Conservation (phyloP, 1,284 basidiomycete species). For the Mycena citricolor region DNA sequence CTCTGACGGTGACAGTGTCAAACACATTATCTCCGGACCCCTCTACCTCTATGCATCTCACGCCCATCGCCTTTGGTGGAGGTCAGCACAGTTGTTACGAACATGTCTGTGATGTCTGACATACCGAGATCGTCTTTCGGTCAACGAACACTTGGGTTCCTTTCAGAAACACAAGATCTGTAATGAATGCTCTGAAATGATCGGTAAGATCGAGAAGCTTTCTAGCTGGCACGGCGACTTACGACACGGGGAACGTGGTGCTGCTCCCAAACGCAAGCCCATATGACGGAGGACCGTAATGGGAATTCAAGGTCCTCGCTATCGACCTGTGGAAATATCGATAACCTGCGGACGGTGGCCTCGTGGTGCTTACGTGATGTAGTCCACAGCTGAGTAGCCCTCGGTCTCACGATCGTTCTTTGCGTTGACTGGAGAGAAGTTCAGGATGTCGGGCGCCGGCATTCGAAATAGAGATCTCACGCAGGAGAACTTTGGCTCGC, state of each 20-base stretch:
- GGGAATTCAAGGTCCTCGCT: conserved; percentile 65
- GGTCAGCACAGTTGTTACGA: conserved; percentile 42
- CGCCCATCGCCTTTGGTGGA: conserved; percentile 54
- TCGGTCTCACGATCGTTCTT: conserved; percentile 90
- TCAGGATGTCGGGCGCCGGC: conserved; percentile 9
- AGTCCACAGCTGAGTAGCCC: conserved; percentile 83
- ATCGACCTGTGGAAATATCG: conserved; percentile 54
- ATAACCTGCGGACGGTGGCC: conserved; percentile 37
- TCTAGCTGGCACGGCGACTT: background rate
- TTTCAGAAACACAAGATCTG: conserved; percentile 80
- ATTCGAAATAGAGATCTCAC: conserved; percentile 45
- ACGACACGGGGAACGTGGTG: conserved; percentile 63
- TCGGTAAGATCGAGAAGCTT: background rate
- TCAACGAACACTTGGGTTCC: conserved; percentile 66
- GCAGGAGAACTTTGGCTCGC: conserved; percentile 79
- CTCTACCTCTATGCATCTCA: conserved; percentile 54
- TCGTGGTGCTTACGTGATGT: conserved; percentile 67
- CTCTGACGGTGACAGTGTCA: conserved; percentile 48
- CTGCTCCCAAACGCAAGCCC: conserved; percentile 46
- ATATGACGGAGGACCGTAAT: conserved; percentile 50
- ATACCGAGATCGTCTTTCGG: conserved; percentile 56
- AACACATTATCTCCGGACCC: conserved; percentile 38
- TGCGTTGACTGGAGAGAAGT: conserved; percentile 68
- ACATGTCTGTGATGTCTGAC: conserved; percentile 29
- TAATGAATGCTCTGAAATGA: conserved; percentile 57